Percentiles rank a stretch among this genome's conserved stretches.
These are phyloP conservation scores for Eucalyptus tenuipes DNA, from an alignment of 345 rosid species.

Conservation along the genomic window DNA sequence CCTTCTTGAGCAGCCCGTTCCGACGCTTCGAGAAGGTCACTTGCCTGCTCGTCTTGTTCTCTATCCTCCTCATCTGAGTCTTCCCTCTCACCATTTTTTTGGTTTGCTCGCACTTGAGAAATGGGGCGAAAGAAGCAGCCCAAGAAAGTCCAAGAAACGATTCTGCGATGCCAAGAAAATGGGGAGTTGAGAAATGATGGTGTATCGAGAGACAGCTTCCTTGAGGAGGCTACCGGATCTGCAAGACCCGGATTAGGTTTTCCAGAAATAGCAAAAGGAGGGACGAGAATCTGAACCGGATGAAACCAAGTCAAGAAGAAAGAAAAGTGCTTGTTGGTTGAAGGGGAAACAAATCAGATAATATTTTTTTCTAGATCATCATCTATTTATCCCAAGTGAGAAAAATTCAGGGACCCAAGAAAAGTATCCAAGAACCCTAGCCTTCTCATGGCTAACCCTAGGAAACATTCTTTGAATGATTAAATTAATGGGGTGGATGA, in stretches of 20 bases:
- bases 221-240: not conserved
- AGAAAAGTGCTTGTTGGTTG: not conserved
- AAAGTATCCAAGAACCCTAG: not conserved
- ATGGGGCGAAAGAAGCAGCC: not conserved
- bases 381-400: not conserved
- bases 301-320: not conserved
- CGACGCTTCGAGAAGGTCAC: conserved; percentile 5
- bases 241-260: not conserved
- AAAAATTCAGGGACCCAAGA: not conserved
- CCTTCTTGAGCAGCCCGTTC: conserved; percentile 2
- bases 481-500: not conserved
- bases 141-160: not conserved
- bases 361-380: not conserved
- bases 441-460: not conserved
- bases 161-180: not conserved
- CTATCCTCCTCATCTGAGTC: conserved; percentile 1
- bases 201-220: not conserved
- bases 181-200: not conserved
- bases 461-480: not conserved
- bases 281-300: not conserved
- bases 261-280: not conserved
- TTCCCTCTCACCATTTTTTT: not conserved
- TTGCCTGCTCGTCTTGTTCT: not conserved
- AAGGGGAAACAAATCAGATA: not conserved
- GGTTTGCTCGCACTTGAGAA: not conserved